These are phyloP conservation scores for Penicillium paxilli DNA, from an alignment of 495 filamentous ascomycete species.

Conservation along the genomic window DNA sequence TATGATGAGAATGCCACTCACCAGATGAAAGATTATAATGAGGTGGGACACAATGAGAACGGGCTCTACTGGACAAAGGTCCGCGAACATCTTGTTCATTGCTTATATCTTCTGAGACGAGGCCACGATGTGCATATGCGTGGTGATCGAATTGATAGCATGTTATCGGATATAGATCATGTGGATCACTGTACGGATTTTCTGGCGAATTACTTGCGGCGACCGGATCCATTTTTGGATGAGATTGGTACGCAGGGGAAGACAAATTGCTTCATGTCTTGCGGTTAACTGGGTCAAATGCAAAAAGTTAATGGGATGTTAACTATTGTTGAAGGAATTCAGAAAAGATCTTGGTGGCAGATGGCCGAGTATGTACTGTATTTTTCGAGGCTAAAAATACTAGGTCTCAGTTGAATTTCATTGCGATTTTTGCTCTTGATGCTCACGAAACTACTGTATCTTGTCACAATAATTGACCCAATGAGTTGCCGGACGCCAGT, in stretches of 20 bases:
- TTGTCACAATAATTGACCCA: no score
- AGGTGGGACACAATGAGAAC: slow-evolving; percentile 10
- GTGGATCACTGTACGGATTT: slow-evolving; percentile 18
- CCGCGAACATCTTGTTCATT: slow-evolving; percentile 16
- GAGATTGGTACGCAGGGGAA: slow-evolving; percentile 9
- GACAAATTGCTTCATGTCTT: slow-evolving; percentile 18
- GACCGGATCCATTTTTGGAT: slow-evolving; percentile 9
- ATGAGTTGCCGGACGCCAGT: no score
- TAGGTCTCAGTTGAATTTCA: no score
- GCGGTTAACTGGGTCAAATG: no score
- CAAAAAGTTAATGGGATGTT: no score
- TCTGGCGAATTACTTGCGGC: slow-evolving; percentile 13
- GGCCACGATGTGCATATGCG: slow-evolving; percentile 18
- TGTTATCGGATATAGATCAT: slow-evolving; percentile 15
- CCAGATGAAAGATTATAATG: slow-evolving; percentile 15
- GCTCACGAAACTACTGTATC: no score
- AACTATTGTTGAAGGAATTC: neutral
- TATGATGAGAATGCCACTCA: slow-evolving; percentile 12
- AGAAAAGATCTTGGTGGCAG: neutral
- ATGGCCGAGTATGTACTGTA: neutral
- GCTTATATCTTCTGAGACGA: slow-evolving; percentile 13
- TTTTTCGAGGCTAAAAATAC: neutral
- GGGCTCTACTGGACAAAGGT: slow-evolving; percentile 13
- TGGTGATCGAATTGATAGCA: slow-evolving; percentile 13
- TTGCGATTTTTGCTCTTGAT: no score